Evolutionary conservation across 352 stramenopile genomes (phyloP), one percentile per base, ranked within the genome.

Genomic region (Pythium chondricola): DNA sequence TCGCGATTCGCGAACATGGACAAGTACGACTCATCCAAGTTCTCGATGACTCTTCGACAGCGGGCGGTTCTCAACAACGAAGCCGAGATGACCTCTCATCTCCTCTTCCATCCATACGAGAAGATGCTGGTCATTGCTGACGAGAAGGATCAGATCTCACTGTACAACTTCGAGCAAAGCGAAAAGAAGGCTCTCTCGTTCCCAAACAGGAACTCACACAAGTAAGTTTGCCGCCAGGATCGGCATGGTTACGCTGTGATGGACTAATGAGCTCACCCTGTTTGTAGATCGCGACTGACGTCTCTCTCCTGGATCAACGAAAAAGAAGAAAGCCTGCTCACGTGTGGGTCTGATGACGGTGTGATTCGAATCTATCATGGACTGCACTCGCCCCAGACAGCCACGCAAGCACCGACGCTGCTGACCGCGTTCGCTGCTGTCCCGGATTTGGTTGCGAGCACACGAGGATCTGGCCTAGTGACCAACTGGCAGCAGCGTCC

Each of bases 241-340:
- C n/a, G n/a, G n/a, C n/a, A n/a, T n/a, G n/a, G n/a, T n/a, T n/a
- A n/a, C n/a, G n/a, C n/a, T n/a, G n/a, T n/a, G n/a, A n/a, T n/a
- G n/a, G n/a, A n/a, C n/a, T n/a, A n/a, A n/a, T n/a, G n/a, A n/a
- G n/a, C 13, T 49, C 9, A 24, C 1, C 41, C 4, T 16, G 3
- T 13, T 11, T 25, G 10, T 48, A 91, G 81, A 6, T 93, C 82
- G 22, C 67, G 93, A 20, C 85, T 99, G 56, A 98, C 96, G 24
- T 91, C 93, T 1, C 72, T 98, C 20, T 83, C 71, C 35, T 99
- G 96, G 96, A 96, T 99, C 35, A 99, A 99, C 69, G 90, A 97
- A 66, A 72, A 71, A 2, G 80, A 89, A 25, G 77, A 95, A 54
- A 97, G 89, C 42, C 67, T 99, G 3, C 71, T 99, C 29, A 85